Conservation (phyloP, 2,329 filamentous ascomycete genomes). For the Ceratocystis cacaofunesta region DNA sequence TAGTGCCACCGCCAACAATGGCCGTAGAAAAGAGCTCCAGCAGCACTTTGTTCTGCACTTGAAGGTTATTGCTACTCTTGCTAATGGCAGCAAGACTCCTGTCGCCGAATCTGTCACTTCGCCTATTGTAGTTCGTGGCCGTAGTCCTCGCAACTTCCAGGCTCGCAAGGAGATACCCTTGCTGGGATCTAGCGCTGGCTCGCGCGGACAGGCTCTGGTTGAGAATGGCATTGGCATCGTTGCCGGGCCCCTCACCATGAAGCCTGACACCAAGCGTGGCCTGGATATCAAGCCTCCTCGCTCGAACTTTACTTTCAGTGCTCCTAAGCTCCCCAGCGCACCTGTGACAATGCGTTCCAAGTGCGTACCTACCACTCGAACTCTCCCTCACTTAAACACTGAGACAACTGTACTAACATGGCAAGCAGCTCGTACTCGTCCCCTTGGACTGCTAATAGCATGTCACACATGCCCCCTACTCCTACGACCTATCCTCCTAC, state of each 20-base stretch:
- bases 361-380: conserved; percentile 29
- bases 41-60: conserved; percentile 88
- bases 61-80: conserved; percentile 69
- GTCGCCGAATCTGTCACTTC: conserved; percentile 75
- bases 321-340: conserved; percentile 39
- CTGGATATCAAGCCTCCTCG: conserved; percentile 42
- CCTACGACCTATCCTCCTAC: conserved; percentile 36
- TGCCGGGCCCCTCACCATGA: conserved; percentile 39
- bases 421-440: conserved; percentile 38
- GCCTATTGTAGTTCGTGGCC: conserved; percentile 82
- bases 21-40: conserved; percentile 82
- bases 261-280: conserved; percentile 39
- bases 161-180: conserved; percentile 85
- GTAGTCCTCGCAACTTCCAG: conserved; percentile 90
- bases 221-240: conserved; percentile 47
- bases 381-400: conserved; percentile 16
- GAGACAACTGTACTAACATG: conserved; percentile 19
- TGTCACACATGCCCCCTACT: conserved; percentile 36
- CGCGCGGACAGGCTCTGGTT: conserved; percentile 61
- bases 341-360: conserved; percentile 43
- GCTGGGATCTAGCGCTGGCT: conserved; percentile 59
- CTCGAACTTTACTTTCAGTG: conserved; percentile 42
- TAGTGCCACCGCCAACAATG: conserved; percentile 89
- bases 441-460: conserved; percentile 35
- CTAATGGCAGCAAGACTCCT: conserved; percentile 67